Evolutionary conservation across 2,329 filamentous ascomycete genomes (phyloP).

Genomic region (Hypoxylon sp.): DNA sequence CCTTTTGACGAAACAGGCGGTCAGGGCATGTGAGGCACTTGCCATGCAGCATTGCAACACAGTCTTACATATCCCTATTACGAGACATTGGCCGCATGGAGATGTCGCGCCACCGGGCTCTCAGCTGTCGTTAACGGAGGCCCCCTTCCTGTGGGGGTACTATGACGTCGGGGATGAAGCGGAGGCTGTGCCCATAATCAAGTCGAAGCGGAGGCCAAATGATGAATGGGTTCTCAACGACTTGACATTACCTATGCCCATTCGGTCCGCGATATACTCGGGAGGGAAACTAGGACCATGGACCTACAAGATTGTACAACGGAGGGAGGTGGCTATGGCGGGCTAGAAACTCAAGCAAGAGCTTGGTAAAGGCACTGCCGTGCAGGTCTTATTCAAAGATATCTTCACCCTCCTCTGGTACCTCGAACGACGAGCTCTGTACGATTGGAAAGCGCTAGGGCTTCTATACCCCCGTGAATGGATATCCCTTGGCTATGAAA

Average conservation of each 20-base stretch:
- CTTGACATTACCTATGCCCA: conserved; percentile 1
- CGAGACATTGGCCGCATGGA: not conserved
- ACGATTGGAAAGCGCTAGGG: conserved; percentile 2
- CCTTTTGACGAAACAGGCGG: not conserved
- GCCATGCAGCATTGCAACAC: not conserved
- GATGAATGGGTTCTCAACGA: conserved; percentile 7
- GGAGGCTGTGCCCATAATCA: conserved; percentile 3
- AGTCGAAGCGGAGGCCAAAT: not conserved
- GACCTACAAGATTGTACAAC: conserved; percentile 4
- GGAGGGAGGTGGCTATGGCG: not conserved
- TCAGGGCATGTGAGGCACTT: not conserved
- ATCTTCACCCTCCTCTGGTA: conserved; percentile 28
- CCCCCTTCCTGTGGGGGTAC: conserved; percentile 13
- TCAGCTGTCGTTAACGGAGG: not conserved
- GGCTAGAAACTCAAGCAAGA: conserved; percentile 3
- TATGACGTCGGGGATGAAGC: not conserved
- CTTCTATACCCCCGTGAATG: conserved; percentile 26
- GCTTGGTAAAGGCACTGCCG: not conserved
- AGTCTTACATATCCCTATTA: not conserved
- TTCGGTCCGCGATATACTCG: conserved; percentile 13
- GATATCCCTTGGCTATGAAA: conserved; percentile 8
- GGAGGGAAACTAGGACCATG: conserved; percentile 12
- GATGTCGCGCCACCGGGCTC: not conserved
- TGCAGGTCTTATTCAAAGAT: conserved; percentile 22
- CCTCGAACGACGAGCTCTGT: conserved; percentile 13